Percentiles rank a stretch among this genome's conserved stretches.
phyloP scores from a whole-genome alignment of 1,284 basidiomycete genomes.

The Pseudozyma sp. region DNA sequence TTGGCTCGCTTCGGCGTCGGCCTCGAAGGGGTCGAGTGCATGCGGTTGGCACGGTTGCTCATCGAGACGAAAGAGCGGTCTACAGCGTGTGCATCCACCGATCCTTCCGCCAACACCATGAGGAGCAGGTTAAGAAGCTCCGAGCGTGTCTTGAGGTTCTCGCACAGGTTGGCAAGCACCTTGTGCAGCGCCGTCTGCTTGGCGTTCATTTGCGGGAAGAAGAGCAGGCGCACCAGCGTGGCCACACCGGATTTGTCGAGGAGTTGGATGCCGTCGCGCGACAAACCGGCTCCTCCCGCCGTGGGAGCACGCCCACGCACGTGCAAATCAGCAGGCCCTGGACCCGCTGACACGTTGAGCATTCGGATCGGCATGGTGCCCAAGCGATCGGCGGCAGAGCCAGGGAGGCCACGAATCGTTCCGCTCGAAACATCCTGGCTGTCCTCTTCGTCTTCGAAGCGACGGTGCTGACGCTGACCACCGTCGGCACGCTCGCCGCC shows the following conservation, averaged over 20 bases:
- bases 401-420: constrained; percentile 23
- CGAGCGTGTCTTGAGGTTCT: constrained; percentile 89
- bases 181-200: constrained; percentile 87
- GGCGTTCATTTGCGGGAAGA: constrained; percentile 88
- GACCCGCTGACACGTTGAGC: constrained; percentile 24
- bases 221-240: constrained; percentile 89
- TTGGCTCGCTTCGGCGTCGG: constrained; percentile 51
- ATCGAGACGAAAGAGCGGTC: constrained; percentile 95
- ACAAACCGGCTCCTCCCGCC: constrained; percentile 16
- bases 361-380: constrained; percentile 21
- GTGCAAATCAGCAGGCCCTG: constrained; percentile 6
- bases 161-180: constrained; percentile 92
- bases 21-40: constrained; percentile 55
- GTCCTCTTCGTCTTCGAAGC: constrained; percentile 39
- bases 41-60: constrained; percentile 66
- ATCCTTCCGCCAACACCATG: constrained; percentile 92
- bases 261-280: constrained; percentile 86
- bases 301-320: constrained; percentile 1
- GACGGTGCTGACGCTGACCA: constrained; percentile 34
- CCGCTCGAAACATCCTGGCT: constrained; percentile 36
- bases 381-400: constrained; percentile 6
- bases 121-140: constrained; percentile 94
- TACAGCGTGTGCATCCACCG: constrained; percentile 88
- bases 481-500: constrained; percentile 23
- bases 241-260: constrained; percentile 92